phyloP scores from a whole-genome alignment of 768 basidiomycete genomes.

The Panellus pusillus region DNA sequence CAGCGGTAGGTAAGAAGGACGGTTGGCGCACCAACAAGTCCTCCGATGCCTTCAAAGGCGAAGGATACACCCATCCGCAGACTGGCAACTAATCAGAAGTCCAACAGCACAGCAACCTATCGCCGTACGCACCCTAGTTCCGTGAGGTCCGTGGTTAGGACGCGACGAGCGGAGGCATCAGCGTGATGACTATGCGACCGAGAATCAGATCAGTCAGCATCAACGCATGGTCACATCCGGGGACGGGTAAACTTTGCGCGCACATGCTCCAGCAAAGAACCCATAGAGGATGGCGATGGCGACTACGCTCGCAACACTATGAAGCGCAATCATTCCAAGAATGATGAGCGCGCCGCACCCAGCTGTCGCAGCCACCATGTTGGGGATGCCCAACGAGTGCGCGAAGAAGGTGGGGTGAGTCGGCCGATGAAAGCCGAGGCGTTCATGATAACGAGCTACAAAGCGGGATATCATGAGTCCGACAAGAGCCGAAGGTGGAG shows the following conservation, averaged over 20 bases:
- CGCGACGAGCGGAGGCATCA: conserved; percentile 46
- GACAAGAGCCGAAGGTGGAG: no score
- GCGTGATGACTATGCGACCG: conserved; percentile 32
- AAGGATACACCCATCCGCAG: conserved; percentile 3
- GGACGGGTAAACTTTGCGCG: no score
- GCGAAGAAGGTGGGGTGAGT: conserved; percentile 34
- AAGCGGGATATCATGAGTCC: no score
- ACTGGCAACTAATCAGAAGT: conserved; percentile 36
- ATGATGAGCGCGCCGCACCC: no score
- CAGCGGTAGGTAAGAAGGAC: neutral
- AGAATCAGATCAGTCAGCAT: no score
- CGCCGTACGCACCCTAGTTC: conserved; percentile 56
- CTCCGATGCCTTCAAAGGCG: conserved; percentile 35
- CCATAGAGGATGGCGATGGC: no score
- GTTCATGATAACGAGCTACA: conserved; percentile 39
- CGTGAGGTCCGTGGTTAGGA: conserved; percentile 42
- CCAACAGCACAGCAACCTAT: conserved; percentile 27
- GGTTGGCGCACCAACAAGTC: conserved; percentile 35
- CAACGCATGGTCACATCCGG: no score
- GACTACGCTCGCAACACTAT: no score
- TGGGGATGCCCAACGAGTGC: conserved; percentile 20
- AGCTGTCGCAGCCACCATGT: neutral
- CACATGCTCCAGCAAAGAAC: no score
- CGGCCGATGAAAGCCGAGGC: conserved; percentile 35
- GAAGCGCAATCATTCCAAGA: no score